phyloP scores from a whole-genome alignment of 2,329 filamentous ascomycete genomes.

The Fusarium nodosum region DNA sequence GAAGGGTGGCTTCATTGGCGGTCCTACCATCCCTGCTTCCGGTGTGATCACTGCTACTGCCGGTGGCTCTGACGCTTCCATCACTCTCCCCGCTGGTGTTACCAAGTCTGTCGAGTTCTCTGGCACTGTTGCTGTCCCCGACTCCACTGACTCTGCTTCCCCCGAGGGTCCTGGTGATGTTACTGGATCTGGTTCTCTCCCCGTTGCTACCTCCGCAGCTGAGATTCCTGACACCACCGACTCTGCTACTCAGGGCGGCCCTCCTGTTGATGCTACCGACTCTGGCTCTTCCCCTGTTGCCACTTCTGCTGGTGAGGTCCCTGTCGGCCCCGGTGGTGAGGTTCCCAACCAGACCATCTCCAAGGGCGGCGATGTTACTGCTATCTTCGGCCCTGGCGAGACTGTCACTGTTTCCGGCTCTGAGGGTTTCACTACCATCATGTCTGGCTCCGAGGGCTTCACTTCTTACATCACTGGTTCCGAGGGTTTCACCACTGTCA shows the following conservation, averaged over 20 bases:
- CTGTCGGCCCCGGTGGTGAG: conserved; percentile 18
- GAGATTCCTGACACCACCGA: neutral
- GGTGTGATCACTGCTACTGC: conserved; percentile 32
- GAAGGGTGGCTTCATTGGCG: conserved; percentile 16
- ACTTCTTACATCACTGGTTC: conserved; percentile 18
- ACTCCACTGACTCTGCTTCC: conserved; percentile 3
- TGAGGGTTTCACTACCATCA: conserved; percentile 17
- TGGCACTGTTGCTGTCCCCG: conserved; percentile 13
- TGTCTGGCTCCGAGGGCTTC: conserved; percentile 10
- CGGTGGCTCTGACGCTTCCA: conserved; percentile 6
- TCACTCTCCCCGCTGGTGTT: conserved; percentile 27
- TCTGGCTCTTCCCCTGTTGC: neutral
- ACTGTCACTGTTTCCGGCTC: conserved; percentile 16
- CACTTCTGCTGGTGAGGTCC: conserved; percentile 1
- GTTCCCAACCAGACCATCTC: conserved; percentile 22
- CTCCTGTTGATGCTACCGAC: neutral
- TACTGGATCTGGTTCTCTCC: conserved; percentile 14
- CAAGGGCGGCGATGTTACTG: conserved; percentile 22
- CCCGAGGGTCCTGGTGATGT: neutral
- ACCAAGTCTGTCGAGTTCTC: conserved; percentile 24
- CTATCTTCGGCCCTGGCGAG: conserved; percentile 29
- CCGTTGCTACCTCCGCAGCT: conserved; percentile 3
- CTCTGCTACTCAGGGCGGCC: neutral
- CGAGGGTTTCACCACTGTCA: conserved; percentile 25
- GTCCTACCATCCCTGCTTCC: conserved; percentile 33